Conservation (phyloP, 495 filamentous ascomycete species). For the Recurvomyces mirabilis region DNA sequence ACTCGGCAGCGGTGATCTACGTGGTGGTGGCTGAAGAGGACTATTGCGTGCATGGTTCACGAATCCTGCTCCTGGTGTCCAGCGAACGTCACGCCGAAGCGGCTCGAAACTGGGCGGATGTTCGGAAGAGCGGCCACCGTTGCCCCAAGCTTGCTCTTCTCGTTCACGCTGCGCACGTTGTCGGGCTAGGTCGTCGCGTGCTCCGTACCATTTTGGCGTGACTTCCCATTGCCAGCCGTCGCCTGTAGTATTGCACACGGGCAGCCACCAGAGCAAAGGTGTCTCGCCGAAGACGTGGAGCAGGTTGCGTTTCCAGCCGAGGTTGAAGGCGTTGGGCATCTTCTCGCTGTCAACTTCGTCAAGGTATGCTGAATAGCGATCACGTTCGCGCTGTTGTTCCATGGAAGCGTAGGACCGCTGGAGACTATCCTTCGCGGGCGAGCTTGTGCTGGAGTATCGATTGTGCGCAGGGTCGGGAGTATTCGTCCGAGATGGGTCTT, state of each 20-base stretch:
- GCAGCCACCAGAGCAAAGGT: conserved; percentile 64
- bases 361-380: conserved; percentile 77
- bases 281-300: conserved; percentile 66
- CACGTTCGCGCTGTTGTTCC: conserved; percentile 58
- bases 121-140: conserved; percentile 15
- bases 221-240: conserved; percentile 97
- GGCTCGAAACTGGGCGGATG: neutral
- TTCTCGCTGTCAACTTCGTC: conserved; percentile 77
- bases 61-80: conserved; percentile 19
- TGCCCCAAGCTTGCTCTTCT: conserved; percentile 22
- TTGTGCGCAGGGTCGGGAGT: conserved; percentile 17
- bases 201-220: conserved; percentile 36
- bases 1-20: neutral
- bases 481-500: neutral
- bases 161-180: conserved; percentile 17
- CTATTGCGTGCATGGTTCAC: conserved; percentile 4
- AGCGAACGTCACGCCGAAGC: conserved; percentile 4
- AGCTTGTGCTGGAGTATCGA: conserved; percentile 18
- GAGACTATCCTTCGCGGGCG: conserved; percentile 39
- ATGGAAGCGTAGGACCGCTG: conserved; percentile 55
- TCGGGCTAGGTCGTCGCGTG: conserved; percentile 23
- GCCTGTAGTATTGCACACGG: conserved; percentile 69
- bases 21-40: neutral
- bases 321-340: conserved; percentile 84
- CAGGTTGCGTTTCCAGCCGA: conserved; percentile 72